Evolutionary conservation across 257 asterid species (phyloP).

Genomic region (Echium plantagineum): DNA sequence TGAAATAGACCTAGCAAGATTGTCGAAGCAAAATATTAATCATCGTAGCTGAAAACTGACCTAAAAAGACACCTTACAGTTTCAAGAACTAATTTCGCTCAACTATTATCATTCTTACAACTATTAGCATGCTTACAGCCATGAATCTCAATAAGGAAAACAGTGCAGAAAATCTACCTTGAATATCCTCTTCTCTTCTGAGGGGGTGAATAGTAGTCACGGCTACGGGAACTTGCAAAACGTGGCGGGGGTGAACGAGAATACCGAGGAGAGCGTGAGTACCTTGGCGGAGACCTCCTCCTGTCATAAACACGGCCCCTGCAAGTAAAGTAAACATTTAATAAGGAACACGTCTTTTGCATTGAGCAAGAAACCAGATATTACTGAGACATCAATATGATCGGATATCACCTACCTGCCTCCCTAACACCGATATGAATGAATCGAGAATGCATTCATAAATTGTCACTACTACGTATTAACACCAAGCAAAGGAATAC

Average conservation of each 20-base stretch:
- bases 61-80: no score
- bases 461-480: no score
- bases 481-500: no score
- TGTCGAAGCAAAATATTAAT: background rate
- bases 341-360: background rate
- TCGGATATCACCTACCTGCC: no score
- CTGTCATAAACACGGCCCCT: slow-evolving; percentile 67
- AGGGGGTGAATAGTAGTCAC: slow-evolving; percentile 60
- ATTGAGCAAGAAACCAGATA: background rate
- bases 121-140: no score
- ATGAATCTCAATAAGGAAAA: background rate
- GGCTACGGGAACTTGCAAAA: slow-evolving; percentile 49
- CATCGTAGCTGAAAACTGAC: no score
- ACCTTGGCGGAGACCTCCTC: slow-evolving; percentile 68
- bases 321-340: background rate
- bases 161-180: slow-evolving; percentile 24
- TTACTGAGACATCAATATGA: no score
- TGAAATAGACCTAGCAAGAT: slow-evolving; percentile 49
- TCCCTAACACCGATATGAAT: no score
- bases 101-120: no score
- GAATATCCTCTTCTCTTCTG: slow-evolving; percentile 60
- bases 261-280: slow-evolving; percentile 41
- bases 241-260: slow-evolving; percentile 35
- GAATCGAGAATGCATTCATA: no score
- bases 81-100: no score